These are phyloP conservation scores for Arabidopsis thaliana DNA, from an alignment of 345 rosid species.

Conservation along the genomic window TAIR10.1 NC_003074.8:7413501-7414000, in stretches of 20 bases:
- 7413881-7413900: background rate
- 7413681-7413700: constrained; percentile 6
- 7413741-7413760: constrained; percentile 35
- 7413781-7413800: background rate
- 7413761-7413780: background rate
- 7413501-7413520: constrained; percentile 37
- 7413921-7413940: constrained; percentile 27
- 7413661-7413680: constrained; percentile 35
- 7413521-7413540: constrained; percentile 31
- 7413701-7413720: constrained; percentile 6
- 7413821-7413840: background rate
- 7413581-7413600: constrained; percentile 24
- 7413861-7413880: background rate
- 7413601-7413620: constrained; percentile 30
- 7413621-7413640: constrained; percentile 26
- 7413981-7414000: constrained; percentile 19
- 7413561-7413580: background rate
- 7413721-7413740: constrained; percentile 43
- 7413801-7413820: constrained; percentile 23
- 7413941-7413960: constrained; percentile 1
- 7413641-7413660: constrained; percentile 15
- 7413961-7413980: constrained; percentile 20
- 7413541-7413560: background rate
- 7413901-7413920: background rate
- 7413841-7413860: background rate